Evolutionary conservation across 192 early-diverging fungal genomes (phyloP).

Genomic region (Geranomyces variabilis): DNA sequence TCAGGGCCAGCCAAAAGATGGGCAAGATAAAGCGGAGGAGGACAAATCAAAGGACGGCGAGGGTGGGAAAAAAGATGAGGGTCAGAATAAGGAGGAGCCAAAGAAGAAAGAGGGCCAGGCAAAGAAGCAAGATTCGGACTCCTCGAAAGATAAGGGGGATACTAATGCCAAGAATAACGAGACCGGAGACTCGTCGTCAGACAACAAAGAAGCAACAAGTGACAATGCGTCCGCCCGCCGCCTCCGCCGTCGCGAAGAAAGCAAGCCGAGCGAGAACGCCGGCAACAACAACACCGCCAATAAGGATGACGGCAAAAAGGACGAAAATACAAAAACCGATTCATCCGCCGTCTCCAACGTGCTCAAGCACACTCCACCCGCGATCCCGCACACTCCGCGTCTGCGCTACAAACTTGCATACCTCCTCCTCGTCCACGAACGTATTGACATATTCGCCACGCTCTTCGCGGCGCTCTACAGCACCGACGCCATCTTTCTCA

Average conservation of each 20-base stretch:
- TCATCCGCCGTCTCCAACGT: neutral
- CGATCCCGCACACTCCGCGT: neutral
- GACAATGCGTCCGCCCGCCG: neutral
- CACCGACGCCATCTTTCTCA: conserved; percentile 43
- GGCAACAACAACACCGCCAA: neutral
- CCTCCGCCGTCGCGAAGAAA: neutral
- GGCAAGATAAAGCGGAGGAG: neutral
- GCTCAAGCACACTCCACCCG: conserved; percentile 3
- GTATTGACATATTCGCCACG: conserved; percentile 24
- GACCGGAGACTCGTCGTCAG: no score
- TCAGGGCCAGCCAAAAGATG: neutral
- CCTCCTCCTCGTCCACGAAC: conserved; percentile 53
- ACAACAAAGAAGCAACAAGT: no score
- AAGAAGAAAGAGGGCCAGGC: neutral
- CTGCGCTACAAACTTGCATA: conserved; percentile 50
- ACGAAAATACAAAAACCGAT: neutral
- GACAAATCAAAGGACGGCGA: neutral
- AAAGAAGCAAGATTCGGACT: no score
- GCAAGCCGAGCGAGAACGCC: neutral
- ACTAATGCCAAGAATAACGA: no score
- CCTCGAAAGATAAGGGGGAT: no score
- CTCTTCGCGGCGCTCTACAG: conserved; percentile 48
- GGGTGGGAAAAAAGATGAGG: neutral
- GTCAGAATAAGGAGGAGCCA: neutral
- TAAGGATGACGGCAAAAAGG: neutral